Base-by-base conservation (phyloP, 306 rosid genomes). In the Gastrolobium bilobum region DNA sequence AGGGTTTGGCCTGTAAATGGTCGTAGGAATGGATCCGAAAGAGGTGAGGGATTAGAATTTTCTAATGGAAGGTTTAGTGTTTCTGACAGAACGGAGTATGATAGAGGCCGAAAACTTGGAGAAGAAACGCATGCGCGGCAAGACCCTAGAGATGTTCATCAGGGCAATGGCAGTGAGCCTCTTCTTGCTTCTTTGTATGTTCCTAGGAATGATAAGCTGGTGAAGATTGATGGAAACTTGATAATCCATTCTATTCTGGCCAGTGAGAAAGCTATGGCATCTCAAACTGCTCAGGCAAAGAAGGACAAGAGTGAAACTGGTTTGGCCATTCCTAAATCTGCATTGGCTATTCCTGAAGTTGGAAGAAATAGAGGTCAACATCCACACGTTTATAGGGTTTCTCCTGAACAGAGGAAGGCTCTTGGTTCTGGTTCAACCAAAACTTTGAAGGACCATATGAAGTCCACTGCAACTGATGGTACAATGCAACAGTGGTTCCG, bases 401-500 rank as follows among this genome's bases (percentile, higher is more conserved):
- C 88, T 34, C 26, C 88, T 0, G 89, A 85, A 74, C 86, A 84
- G 79, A 90, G 85, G 47, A 90, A 83, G 90, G 97, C 96, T 70
- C 91, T 95, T 51, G 60, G 90, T 48, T 77, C 91, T 65, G 87
- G 94, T 71, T 81, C 93, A 10, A 38, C 88, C 66, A 87, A 89
- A 63, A 78, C 79, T 69, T 81, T 76, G 82, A 90, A 85, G 84
- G 88, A 88, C 85, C 91, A 74, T 61, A 67, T 81, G 75, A 89
- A 88, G 81, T 84, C 97, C 72, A 75, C 88, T 29, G 79, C 89
- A n/a, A 84, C 89, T 77, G 93, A 96, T 89, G 97, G 99, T 68
- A 90, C 83, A 81, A 91, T 91, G 77, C 98, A 91, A 59, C 98
- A 93, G 88, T 93, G 98, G 99, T 96, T 96, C 83, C 94, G 88